A percentile compares a stretch with the other conserved stretches of the same genome.
Evolutionary conservation across 2,329 filamentous ascomycete genomes (phyloP).

Genomic region (Hypoxylon sp.): DNA sequence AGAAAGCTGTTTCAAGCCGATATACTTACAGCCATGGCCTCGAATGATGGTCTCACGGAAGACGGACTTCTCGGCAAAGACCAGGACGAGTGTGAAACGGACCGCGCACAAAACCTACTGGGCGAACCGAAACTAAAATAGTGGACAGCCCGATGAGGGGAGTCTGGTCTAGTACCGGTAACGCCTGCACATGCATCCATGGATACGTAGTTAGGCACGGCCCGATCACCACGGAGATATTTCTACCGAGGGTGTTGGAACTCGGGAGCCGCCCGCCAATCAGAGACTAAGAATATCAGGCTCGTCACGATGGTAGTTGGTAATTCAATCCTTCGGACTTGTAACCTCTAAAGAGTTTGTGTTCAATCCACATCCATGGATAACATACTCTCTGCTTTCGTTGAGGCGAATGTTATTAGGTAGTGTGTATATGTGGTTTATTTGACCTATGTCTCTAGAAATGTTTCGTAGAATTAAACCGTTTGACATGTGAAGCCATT

Average conservation of each 20-base stretch:
- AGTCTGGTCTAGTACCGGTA: slow-evolving; percentile 20
- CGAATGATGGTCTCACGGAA: not conserved
- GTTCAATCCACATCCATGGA: slow-evolving; percentile 1
- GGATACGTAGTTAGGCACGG: slow-evolving; percentile 26
- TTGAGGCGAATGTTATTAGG: not conserved
- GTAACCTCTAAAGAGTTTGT: slow-evolving; percentile 10
- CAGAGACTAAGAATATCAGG: slow-evolving; percentile 25
- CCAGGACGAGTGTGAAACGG: slow-evolving; percentile 15
- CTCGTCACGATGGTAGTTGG: slow-evolving; percentile 30
- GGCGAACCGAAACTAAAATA: slow-evolving; percentile 29
- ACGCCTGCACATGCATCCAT: slow-evolving; percentile 14
- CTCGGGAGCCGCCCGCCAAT: slow-evolving; percentile 24
- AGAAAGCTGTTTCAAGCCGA: not conserved
- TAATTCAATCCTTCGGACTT: slow-evolving; percentile 14
- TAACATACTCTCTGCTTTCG: slow-evolving; percentile 4
- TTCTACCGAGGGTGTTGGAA: slow-evolving; percentile 36
- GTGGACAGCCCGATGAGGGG: slow-evolving; percentile 34
- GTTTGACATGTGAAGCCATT: not conserved
- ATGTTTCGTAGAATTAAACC: not conserved
- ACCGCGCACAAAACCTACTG: slow-evolving; percentile 7
- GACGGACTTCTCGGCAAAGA: slow-evolving; percentile 5
- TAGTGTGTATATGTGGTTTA: not conserved
- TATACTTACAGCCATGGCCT: slow-evolving; percentile 40
- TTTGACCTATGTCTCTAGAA: not conserved
- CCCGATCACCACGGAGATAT: slow-evolving; percentile 35